Conservation (phyloP, 257 asterid genomes). For the Solanum corneliomulleri region DNA sequence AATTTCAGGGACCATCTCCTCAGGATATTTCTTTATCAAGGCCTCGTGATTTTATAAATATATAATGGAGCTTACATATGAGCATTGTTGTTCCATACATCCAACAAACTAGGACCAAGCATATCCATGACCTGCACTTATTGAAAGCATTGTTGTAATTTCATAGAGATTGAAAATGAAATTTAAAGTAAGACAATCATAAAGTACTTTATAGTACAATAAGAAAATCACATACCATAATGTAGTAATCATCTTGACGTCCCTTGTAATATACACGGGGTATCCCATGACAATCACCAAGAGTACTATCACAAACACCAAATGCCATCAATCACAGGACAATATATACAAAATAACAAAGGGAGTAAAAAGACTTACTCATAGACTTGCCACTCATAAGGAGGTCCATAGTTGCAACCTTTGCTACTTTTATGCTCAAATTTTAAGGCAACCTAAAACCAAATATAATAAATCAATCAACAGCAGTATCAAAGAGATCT, state of each 20-base stretch:
- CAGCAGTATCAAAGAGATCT: neutral
- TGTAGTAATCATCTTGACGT: slow-evolving; percentile 57
- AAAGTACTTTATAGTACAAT: neutral
- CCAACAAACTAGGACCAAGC: slow-evolving; percentile 93
- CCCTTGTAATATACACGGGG: slow-evolving; percentile 73
- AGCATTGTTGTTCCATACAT: slow-evolving; percentile 71
- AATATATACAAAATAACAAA: neutral
- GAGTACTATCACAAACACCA: slow-evolving; percentile 25
- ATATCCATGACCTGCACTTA: slow-evolving; percentile 83
- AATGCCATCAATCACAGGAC: neutral
- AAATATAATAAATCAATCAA: neutral
- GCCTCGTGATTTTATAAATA: neutral
- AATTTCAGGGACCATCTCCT: neutral
- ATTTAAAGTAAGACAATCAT: neutral
- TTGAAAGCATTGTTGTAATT: neutral
- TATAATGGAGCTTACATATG: slow-evolving; percentile 33
- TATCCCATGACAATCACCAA: slow-evolving; percentile 78
- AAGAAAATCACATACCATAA: slow-evolving; percentile 38
- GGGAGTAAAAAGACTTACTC: slow-evolving; percentile 18
- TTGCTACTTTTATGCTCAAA: slow-evolving; percentile 79
- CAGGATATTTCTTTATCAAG: neutral
- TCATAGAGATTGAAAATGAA: neutral
- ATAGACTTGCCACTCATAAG: slow-evolving; percentile 81
- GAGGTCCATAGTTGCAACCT: slow-evolving; percentile 82
- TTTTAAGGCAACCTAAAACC: slow-evolving; percentile 69